Evolutionary conservation across 441 rosid genomes (phyloP).

Genomic region (Brassica hybrid): DNA sequence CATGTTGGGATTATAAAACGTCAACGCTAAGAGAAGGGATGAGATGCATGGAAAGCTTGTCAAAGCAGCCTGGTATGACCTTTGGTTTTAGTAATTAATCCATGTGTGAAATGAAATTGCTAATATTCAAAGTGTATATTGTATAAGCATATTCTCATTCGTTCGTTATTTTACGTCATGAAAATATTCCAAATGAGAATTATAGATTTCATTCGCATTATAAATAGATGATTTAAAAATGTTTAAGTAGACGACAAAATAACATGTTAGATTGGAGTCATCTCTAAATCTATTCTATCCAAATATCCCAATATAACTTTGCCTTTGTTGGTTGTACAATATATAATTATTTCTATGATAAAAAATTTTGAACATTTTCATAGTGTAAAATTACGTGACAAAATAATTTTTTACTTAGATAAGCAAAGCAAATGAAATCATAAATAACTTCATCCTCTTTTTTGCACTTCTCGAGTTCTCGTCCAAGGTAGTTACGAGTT

Average conservation of each 20-base stretch:
- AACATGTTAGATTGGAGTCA: neutral
- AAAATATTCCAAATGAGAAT: constrained; percentile 1
- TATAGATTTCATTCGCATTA: neutral
- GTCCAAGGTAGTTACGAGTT: no score
- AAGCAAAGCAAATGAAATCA: no score
- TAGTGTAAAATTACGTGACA: no score
- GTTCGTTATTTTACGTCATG: constrained; percentile 4
- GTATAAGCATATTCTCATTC: neutral
- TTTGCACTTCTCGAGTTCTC: no score
- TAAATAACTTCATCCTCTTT: no score
- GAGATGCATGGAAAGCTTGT: constrained; percentile 38
- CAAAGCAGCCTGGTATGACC: constrained; percentile 40
- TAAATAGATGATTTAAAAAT: neutral
- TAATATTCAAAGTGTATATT: constrained; percentile 11
- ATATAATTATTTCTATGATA: neutral
- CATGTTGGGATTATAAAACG: constrained; percentile 44
- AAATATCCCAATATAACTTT: no score
- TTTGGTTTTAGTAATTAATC: constrained; percentile 4
- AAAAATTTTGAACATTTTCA: no score
- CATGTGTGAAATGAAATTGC: neutral
- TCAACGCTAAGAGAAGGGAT: constrained; percentile 52
- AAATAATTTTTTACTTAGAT: no score
- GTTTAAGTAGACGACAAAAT: neutral
- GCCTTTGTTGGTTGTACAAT: neutral
- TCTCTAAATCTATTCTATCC: neutral